Evolutionary conservation across 768 basidiomycete species (phyloP), one percentile per base, ranked within the genome.

Genomic region (Hypsizygus marmoreus): DNA sequence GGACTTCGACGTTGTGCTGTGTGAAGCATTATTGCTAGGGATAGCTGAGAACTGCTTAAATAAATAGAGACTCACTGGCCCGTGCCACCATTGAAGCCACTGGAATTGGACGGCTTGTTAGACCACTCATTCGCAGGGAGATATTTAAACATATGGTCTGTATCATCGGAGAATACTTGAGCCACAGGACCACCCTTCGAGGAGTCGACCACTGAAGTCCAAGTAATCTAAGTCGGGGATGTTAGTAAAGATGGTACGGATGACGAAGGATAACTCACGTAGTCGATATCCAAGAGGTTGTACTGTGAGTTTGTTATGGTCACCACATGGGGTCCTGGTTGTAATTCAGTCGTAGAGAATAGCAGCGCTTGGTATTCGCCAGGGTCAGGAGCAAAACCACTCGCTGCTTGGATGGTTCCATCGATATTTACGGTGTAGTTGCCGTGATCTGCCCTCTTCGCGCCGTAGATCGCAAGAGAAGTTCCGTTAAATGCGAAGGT

Each of bases 401-500:
- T 55, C 16, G 37, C 32, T 14, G 22, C 22, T 7, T 53, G 32
- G 23, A 35, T 62, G 13, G 40, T 41, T 14, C 58, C 44, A 42
- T 75, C 73, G 0, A 73, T 41, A 16, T 56, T 40, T 12, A 72
- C 60, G 6, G 39, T 55, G 48, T 63, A 75, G 16, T 47, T 60
- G 2, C 73, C 71, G 46, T 73, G 67, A 32, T 70, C 65, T 13
- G 25, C 2, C 7, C 69, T 59, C 16, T 66, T 63, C 2, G 65
- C 70, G 6, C 74, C 73, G 24, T 60, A 71, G 13, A 74, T 53
- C 56, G 63, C 64, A 29, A 74, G 34, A 2, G 55, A 60, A 4
- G 68, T 68, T 9, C 72, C 73, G 17, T 65, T 71, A 59, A 74
- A 75, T 39, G 45, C 48, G 43, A 74, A 62, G 0, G 57, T 51